Conservation (phyloP, 108 stramenopile species). For the Schizochytrium sp. region DNA sequence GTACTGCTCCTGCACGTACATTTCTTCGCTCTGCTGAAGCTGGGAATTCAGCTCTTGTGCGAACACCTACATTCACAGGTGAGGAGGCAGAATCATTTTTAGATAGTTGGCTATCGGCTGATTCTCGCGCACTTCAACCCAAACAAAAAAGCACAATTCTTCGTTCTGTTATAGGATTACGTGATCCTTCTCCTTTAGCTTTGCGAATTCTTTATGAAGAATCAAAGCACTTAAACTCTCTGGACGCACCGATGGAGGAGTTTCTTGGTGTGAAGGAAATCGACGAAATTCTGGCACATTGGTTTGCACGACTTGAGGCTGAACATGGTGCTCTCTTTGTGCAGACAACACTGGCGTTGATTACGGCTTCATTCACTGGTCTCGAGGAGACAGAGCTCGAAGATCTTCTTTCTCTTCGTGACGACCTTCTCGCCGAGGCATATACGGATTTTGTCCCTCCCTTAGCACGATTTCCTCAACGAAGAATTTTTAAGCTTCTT, state of each 20-base stretch:
- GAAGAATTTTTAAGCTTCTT: background rate
- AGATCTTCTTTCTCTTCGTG: constrained; percentile 25
- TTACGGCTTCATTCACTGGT: constrained; percentile 10
- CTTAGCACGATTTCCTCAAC: constrained; percentile 36
- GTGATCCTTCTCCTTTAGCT: background rate
- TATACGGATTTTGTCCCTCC: constrained; percentile 34
- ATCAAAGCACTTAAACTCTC: background rate
- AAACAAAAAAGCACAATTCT: background rate
- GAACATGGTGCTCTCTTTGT: constrained; percentile 35
- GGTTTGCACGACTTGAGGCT: constrained; percentile 33
- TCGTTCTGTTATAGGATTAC: background rate
- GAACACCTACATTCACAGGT: background rate
- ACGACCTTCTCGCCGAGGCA: constrained; percentile 24
- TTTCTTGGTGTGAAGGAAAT: background rate
- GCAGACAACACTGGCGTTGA: constrained; percentile 34
- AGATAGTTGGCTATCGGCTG: background rate
- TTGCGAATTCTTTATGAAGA: constrained; percentile 12
- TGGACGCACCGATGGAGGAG: background rate
- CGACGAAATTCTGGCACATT: background rate
- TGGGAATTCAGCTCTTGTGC: background rate
- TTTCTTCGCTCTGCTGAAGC: background rate
- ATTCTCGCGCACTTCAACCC: background rate
- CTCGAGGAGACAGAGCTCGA: constrained; percentile 36
- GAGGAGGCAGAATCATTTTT: background rate
- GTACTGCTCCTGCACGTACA: background rate